Percentiles rank a stretch among this genome's conserved stretches.
Conservation (phyloP, 331 rosid species). For the Rhamnella rubrinervis region DNA sequence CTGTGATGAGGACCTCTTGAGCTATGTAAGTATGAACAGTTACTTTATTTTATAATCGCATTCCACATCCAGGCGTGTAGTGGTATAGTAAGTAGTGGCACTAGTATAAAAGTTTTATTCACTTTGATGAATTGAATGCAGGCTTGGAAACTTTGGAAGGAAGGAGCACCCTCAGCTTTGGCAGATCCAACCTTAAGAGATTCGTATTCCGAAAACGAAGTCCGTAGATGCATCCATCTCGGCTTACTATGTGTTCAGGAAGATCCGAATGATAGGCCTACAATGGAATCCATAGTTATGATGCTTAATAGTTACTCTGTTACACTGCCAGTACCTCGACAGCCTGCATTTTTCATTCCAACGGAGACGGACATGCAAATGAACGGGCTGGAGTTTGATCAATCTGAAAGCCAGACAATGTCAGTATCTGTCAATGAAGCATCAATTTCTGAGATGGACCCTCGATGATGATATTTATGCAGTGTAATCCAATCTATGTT, state of each 20-base stretch:
- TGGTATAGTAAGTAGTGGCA: too few species aligned
- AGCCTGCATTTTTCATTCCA: constrained; percentile 39
- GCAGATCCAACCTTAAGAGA: constrained; percentile 28
- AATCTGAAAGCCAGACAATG: constrained; percentile 17
- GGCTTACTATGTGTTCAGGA: constrained; percentile 51
- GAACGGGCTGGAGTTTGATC: constrained; percentile 20
- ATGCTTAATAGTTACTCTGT: constrained; percentile 44
- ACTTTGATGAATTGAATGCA: neutral
- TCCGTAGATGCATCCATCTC: constrained; percentile 33
- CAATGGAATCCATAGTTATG: constrained; percentile 41
- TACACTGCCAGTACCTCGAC: constrained; percentile 33
- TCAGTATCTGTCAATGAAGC: constrained; percentile 38
- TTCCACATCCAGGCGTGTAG: too few species aligned
- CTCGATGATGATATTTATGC: too few species aligned
- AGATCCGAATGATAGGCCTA: constrained; percentile 40
- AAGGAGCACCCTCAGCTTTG: neutral
- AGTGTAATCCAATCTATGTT: too few species aligned
- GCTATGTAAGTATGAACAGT: constrained; percentile 44
- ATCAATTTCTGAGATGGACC: constrained; percentile 14
- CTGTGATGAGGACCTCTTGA: constrained; percentile 45
- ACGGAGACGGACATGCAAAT: constrained; percentile 4
- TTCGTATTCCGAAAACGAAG: constrained; percentile 37
- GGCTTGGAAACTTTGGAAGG: constrained; percentile 6
- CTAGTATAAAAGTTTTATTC: too few species aligned
- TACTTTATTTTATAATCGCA: neutral